Evolutionary conservation across 169 alveolate species (phyloP).

Genomic region (Babesia bovis): DNA sequence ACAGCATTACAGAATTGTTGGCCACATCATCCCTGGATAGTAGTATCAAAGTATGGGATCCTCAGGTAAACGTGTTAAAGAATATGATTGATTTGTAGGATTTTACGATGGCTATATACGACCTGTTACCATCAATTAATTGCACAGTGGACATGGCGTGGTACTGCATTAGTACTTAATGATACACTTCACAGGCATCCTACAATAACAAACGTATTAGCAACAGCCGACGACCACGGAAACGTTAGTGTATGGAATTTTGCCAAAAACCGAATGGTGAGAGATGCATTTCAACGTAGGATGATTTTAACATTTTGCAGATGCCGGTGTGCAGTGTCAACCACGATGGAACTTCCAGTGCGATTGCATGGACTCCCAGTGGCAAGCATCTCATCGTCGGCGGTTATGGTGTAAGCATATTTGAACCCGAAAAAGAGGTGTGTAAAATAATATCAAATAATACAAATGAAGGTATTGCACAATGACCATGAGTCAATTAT

Average conservation of each 20-base stretch:
- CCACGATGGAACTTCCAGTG: neutral
- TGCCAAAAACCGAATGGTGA: neutral
- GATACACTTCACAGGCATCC: neutral
- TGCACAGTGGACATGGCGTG: slow-evolving; percentile 3
- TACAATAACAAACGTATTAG: neutral
- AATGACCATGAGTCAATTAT: neutral
- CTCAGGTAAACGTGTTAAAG: neutral
- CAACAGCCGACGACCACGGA: slow-evolving; percentile 18
- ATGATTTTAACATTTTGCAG: neutral
- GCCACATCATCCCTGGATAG: slow-evolving; percentile 16
- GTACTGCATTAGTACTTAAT: neutral
- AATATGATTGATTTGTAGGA: neutral
- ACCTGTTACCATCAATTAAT: neutral
- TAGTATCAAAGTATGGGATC: slow-evolving; percentile 16
- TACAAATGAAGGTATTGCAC: neutral
- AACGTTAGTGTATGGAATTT: slow-evolving; percentile 10
- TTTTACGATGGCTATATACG: neutral
- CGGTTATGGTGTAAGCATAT: neutral
- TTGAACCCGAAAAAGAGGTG: slow-evolving; percentile 5
- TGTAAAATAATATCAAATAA: neutral
- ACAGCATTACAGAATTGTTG: neutral
- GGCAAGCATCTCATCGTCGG: slow-evolving; percentile 13
- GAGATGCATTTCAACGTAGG: neutral
- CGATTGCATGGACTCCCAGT: slow-evolving; percentile 14
- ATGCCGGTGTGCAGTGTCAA: slow-evolving; percentile 19